Evolutionary conservation across 768 basidiomycete genomes (phyloP), one percentile per base, ranked within the genome.

Genomic region (Tephrocybe sp.): DNA sequence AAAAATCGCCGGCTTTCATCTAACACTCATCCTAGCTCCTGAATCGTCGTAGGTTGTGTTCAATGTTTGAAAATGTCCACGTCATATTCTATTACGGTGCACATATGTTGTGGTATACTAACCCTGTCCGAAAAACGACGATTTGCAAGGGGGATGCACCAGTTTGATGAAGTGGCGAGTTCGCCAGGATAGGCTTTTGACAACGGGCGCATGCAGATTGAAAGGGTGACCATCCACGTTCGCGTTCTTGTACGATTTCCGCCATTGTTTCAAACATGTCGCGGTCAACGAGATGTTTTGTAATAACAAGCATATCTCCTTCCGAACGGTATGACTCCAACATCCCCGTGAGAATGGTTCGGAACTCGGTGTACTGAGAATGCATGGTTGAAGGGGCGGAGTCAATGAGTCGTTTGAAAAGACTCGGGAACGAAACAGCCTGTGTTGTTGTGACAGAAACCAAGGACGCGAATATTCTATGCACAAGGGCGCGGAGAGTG

Each of bases 291-390:
- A 98, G 71, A 53, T 84, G 83, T 56, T 88, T 90, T 20, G 93
- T 89, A 60, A 96, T 93, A 37, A 76, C 69, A 21, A 98, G 73
- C 77, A 95, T 83, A 58, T 98, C 95, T 23, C 90, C 91, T 57
- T 99, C 95, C 3, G 88, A 84, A 33, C 88, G 84, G 70, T 98
- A 98, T 2, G 93, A 88, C 62, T 96, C 93, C 60, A 98, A 70
- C 92, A 98, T 99, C n/a, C 92, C 89, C 0, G 85, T 86, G 25
- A 99, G 75, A 53, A 99, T 94, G 10, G 83, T 80, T 39, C 93
- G 80, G 68, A 98, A 96, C 68, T 98, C 95, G 18, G 86, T 84
- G 68, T 98, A 98, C 23, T 85, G 82, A 11, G 84, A 81, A 28
- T 83, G 78, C 20, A 77, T 73, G 1, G 83, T 72, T 3, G 81